Percentiles rank a stretch among this genome's conserved stretches.
Conservation (phyloP, 164 flowering plant species). For the Stephania yunnanensis region DNA sequence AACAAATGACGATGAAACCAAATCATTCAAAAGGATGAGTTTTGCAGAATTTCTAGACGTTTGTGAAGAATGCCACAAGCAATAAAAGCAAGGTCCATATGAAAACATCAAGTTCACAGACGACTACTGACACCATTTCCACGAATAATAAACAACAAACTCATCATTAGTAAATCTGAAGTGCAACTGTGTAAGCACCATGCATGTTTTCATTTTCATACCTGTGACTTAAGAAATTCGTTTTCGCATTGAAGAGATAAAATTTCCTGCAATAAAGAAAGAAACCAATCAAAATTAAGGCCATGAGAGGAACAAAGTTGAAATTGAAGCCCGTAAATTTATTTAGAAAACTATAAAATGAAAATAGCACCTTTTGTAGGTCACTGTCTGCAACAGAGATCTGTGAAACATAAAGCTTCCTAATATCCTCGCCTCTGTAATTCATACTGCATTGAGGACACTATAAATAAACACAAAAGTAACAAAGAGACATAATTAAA, state of each 20-base stretch:
- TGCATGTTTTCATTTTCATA: slow-evolving; percentile 7
- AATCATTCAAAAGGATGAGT: too few species aligned
- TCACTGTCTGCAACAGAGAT: slow-evolving; percentile 51
- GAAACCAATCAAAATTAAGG: slow-evolving; percentile 4
- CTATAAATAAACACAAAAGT: slow-evolving; percentile 24
- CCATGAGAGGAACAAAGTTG: not conserved
- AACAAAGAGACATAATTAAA: not conserved
- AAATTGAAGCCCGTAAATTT: not conserved
- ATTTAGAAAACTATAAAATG: too few species aligned
- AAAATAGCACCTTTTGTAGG: slow-evolving; percentile 45
- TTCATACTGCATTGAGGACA: slow-evolving; percentile 82
- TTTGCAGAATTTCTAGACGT: too few species aligned
- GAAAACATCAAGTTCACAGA: too few species aligned
- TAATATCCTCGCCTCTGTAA: slow-evolving; percentile 46
- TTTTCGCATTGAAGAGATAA: slow-evolving; percentile 50
- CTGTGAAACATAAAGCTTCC: slow-evolving; percentile 52
- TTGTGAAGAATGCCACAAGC: too few species aligned
- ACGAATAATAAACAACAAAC: too few species aligned
- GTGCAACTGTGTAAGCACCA: not conserved
- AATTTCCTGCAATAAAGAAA: slow-evolving; percentile 41
- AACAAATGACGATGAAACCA: too few species aligned
- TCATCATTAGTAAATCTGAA: too few species aligned
- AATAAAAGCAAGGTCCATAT: too few species aligned
- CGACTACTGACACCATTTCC: too few species aligned
- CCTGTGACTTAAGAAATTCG: slow-evolving; percentile 45